These are phyloP conservation scores for Trifolium subterraneum DNA, from an alignment of 306 rosid genomes.

Conservation along the genomic window DNA sequence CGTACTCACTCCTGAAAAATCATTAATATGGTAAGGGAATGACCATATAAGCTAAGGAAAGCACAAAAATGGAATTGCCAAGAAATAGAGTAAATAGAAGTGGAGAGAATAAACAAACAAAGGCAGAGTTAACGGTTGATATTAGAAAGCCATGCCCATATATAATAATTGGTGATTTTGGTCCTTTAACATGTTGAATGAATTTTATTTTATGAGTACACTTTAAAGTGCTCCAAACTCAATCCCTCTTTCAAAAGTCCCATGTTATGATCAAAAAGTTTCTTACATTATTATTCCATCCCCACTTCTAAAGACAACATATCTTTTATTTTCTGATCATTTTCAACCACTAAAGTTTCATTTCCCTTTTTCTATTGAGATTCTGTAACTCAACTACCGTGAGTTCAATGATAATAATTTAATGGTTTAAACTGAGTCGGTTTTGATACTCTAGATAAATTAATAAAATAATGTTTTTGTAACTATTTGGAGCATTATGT, in stretches of 20 bases:
- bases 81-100: neutral
- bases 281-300: constrained; percentile 45
- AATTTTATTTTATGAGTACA: constrained; percentile 12
- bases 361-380: constrained; percentile 36
- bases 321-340: constrained; percentile 18
- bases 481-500: too few species aligned
- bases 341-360: constrained; percentile 45
- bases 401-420: too few species aligned
- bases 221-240: constrained; percentile 18
- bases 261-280: constrained; percentile 33
- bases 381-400: constrained; percentile 51
- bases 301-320: constrained; percentile 45
- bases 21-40: neutral
- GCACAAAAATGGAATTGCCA: constrained; percentile 11
- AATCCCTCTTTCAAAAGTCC: constrained; percentile 39
- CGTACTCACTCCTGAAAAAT: neutral
- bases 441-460: too few species aligned
- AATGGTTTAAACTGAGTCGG: too few species aligned
- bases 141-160: constrained; percentile 35
- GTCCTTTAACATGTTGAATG: neutral
- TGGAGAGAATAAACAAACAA: constrained; percentile 7
- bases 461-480: too few species aligned
- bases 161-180: too few species aligned
- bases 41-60: constrained; percentile 17
- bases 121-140: constrained; percentile 16